These are phyloP conservation scores for Cladosporium sp. DNA, from an alignment of 2,329 filamentous ascomycete species.

Conservation along the genomic window DNA sequence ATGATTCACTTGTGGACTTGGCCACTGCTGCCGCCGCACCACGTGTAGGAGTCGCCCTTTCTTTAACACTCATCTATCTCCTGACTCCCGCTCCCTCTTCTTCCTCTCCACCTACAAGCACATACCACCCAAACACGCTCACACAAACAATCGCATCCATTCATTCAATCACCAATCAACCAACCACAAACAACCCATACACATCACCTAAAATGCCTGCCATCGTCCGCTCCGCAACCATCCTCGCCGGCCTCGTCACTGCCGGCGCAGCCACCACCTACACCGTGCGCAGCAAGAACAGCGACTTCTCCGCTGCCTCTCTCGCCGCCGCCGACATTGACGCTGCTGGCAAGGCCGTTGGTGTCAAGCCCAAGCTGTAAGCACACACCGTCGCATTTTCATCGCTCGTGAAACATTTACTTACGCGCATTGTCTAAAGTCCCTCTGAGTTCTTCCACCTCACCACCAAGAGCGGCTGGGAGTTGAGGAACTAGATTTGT, in stretches of 20 bases:
- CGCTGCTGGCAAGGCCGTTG: slow-evolving; percentile 12
- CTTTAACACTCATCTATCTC: slow-evolving; percentile 5
- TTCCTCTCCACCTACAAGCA: not conserved
- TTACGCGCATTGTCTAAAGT: slow-evolving; percentile 4
- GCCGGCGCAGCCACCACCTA: slow-evolving; percentile 22
- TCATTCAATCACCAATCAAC: slow-evolving; percentile 1
- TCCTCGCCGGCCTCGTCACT: slow-evolving; percentile 23
- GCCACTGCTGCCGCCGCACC: not conserved
- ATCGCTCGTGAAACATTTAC: not conserved
- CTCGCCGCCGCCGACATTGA: slow-evolving; percentile 25
- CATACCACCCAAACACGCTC: not conserved
- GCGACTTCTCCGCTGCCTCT: slow-evolving; percentile 24
- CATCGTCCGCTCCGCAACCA: slow-evolving; percentile 20
- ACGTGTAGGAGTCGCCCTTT: slow-evolving; percentile 5
- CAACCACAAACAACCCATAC: slow-evolving; percentile 1
- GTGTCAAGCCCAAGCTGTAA: slow-evolving; percentile 21
- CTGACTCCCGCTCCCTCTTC: slow-evolving; percentile 1
- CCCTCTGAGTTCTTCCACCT: slow-evolving; percentile 28
- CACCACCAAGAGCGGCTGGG: slow-evolving; percentile 20
- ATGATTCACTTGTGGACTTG: slow-evolving; percentile 1
- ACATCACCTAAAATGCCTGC: slow-evolving; percentile 16
- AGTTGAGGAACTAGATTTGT: slow-evolving; percentile 12
- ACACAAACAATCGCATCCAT: not conserved
- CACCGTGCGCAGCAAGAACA: slow-evolving; percentile 18
- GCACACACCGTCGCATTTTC: not conserved